phyloP scores from a whole-genome alignment of 1,284 basidiomycete species.

The Malassezia restricta region DNA sequence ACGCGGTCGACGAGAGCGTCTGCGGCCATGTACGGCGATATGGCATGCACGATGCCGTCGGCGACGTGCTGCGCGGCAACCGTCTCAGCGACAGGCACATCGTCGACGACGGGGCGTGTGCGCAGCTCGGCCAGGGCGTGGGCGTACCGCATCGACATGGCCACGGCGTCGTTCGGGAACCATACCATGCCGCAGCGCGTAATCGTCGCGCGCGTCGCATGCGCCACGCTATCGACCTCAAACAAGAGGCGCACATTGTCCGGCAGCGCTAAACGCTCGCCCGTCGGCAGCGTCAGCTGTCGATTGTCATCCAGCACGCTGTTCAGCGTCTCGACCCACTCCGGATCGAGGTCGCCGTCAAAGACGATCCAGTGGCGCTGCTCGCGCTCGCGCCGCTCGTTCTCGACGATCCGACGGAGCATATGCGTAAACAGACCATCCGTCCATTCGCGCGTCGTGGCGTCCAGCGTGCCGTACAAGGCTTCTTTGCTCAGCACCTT shows the following conservation, averaged over 20 bases:
- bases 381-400: slow-evolving; percentile 82
- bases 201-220: slow-evolving; percentile 94
- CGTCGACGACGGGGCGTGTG: slow-evolving; percentile 72
- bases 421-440: slow-evolving; percentile 98
- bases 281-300: slow-evolving; percentile 88
- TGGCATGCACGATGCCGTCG: slow-evolving; percentile 51
- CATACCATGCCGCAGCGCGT: slow-evolving; percentile 99
- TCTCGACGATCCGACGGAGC: slow-evolving; percentile 87
- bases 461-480: slow-evolving; percentile 90
- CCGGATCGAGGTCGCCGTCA: slow-evolving; percentile 97
- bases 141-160: slow-evolving; percentile 77
- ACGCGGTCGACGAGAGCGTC: slow-evolving; percentile 68
- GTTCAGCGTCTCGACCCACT: slow-evolving; percentile 99
- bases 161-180: slow-evolving; percentile 94
- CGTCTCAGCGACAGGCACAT: slow-evolving; percentile 48
- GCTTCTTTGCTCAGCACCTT: slow-evolving; percentile 99
- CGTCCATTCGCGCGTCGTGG: slow-evolving; percentile 97
- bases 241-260: slow-evolving; percentile 98
- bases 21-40: slow-evolving; percentile 52
- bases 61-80: slow-evolving; percentile 47
- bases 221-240: slow-evolving; percentile 93
- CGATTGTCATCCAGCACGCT: slow-evolving; percentile 94
- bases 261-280: slow-evolving; percentile 91
- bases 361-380: slow-evolving; percentile 99
- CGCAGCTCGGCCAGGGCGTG: slow-evolving; percentile 73